Base-by-base conservation (phyloP, 1,284 basidiomycete species). In the Trichosporon faecale region DNA sequence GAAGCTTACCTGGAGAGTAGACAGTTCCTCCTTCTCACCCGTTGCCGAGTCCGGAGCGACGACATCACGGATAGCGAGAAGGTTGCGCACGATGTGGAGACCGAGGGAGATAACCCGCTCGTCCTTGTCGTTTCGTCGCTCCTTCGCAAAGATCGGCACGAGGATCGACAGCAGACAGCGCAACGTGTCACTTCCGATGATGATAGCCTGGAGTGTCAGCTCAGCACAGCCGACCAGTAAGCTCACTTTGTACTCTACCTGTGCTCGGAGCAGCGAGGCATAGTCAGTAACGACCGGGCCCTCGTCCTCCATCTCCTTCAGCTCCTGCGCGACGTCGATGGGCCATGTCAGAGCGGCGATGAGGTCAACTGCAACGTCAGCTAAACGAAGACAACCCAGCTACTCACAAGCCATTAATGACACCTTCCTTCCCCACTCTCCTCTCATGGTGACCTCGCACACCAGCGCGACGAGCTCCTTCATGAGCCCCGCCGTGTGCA, bases 271-370 rank as follows among this genome's bases (percentile, higher is more conserved):
- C 16, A 97, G 87, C 73, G 90, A 89, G 0, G 93, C 93, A 81
- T 95, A 97, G 82, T 98, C 95, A 18, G 92, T 88, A 21, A 89
- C 88, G 70, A 87, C 88, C 78, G 91, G 90, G 31, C 88, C 90
- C 66, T 93, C 91, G 37, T 73, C 74, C 68, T 85, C 86, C 65
- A 95, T 87, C 78, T 97, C 95, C 79, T 91, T 92, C 72, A 98
- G 85, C 83, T 98, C 95, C 76, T 92, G 90, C 1, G 92, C 91
- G 71, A 97, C 86, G 83, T 98, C 93, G 70, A 98, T 95, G 1
- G 95, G 95, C 95, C 95, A 98, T 3, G 94, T 98, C 90, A 98
- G 91, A 0, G 94, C 94, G 0, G 93, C 92, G 77, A 96, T 90
- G 29, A 98, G 86, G 80, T 98, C 95, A 7, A 89, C 85, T 86